phyloP scores from a whole-genome alignment of 1,284 basidiomycete species.

The Albatrellus sp. region DNA sequence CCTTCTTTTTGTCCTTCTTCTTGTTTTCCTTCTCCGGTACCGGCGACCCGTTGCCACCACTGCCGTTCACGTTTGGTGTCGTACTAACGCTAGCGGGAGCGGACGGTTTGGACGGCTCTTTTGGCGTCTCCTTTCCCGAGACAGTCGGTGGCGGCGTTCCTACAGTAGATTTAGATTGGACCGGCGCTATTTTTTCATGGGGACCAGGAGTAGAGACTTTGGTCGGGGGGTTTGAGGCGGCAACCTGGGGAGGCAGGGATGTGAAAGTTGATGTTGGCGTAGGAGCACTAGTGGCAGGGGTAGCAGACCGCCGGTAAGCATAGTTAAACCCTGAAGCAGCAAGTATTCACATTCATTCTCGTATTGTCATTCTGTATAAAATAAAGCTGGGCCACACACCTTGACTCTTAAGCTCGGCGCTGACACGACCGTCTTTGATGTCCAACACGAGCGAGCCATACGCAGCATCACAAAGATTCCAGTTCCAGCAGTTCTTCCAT shows the following conservation, averaged over 20 bases:
- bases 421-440: constrained; percentile 83
- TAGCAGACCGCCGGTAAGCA: constrained; percentile 71
- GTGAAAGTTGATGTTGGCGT: constrained; percentile 29
- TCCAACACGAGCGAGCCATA: constrained; percentile 85
- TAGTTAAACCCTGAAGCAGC: constrained; percentile 79
- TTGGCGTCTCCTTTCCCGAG: constrained; percentile 25
- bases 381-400: constrained; percentile 32
- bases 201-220: constrained; percentile 24
- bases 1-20: constrained; percentile 35
- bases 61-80: constrained; percentile 21
- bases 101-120: constrained; percentile 21
- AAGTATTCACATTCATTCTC: neutral
- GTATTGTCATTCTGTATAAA: neutral
- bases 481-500: constrained; percentile 99
- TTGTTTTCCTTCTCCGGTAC: constrained; percentile 47
- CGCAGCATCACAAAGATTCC: constrained; percentile 92
- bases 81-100: constrained; percentile 21
- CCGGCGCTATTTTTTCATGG: constrained; percentile 3
- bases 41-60: constrained; percentile 40
- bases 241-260: constrained; percentile 20
- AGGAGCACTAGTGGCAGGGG: constrained; percentile 27
- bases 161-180: constrained; percentile 1
- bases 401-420: constrained; percentile 85
- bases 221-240: constrained; percentile 18
- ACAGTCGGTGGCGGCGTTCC: constrained; percentile 15